Evolutionary conservation across 2,329 filamentous ascomycete genomes (phyloP).

Genomic region (Penicillium sp.): DNA sequence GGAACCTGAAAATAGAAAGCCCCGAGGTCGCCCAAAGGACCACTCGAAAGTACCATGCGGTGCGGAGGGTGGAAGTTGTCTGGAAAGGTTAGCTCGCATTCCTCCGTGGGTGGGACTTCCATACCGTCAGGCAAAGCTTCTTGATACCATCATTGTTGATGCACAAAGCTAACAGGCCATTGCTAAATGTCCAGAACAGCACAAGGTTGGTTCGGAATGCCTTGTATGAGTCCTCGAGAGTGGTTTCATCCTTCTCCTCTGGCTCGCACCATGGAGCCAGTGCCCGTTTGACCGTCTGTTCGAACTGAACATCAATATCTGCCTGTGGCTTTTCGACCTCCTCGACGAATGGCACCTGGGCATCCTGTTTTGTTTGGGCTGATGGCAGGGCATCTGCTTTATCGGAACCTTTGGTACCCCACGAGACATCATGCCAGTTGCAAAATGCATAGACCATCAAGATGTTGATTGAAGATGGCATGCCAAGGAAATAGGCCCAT

Average conservation of each 20-base stretch:
- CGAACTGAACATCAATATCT: slow-evolving; percentile 95
- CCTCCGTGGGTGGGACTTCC: not conserved
- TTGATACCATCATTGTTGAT: slow-evolving; percentile 70
- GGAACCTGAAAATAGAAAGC: slow-evolving; percentile 20
- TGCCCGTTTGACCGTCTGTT: slow-evolving; percentile 88
- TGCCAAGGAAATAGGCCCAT: slow-evolving; percentile 82
- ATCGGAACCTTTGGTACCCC: slow-evolving; percentile 97
- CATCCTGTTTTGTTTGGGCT: slow-evolving; percentile 79
- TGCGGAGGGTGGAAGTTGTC: slow-evolving; percentile 3
- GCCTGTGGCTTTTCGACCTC: slow-evolving; percentile 93
- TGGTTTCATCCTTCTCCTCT: slow-evolving; percentile 74
- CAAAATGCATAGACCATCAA: slow-evolving; percentile 98
- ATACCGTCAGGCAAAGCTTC: slow-evolving; percentile 21
- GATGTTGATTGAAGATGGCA: slow-evolving; percentile 96
- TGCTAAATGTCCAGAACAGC: slow-evolving; percentile 88
- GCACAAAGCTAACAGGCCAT: slow-evolving; percentile 75
- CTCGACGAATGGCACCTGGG: slow-evolving; percentile 83
- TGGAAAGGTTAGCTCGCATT: not conserved
- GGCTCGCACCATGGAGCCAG: slow-evolving; percentile 75
- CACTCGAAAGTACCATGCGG: slow-evolving; percentile 3
- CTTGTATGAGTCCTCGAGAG: slow-evolving; percentile 95
- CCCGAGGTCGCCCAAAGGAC: slow-evolving; percentile 17
- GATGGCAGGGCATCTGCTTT: slow-evolving; percentile 88
- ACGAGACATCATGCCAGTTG: slow-evolving; percentile 99
- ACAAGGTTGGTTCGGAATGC: slow-evolving; percentile 95